Evolutionary conservation across 768 basidiomycete species (phyloP).

Genomic region (Mycena pura): DNA sequence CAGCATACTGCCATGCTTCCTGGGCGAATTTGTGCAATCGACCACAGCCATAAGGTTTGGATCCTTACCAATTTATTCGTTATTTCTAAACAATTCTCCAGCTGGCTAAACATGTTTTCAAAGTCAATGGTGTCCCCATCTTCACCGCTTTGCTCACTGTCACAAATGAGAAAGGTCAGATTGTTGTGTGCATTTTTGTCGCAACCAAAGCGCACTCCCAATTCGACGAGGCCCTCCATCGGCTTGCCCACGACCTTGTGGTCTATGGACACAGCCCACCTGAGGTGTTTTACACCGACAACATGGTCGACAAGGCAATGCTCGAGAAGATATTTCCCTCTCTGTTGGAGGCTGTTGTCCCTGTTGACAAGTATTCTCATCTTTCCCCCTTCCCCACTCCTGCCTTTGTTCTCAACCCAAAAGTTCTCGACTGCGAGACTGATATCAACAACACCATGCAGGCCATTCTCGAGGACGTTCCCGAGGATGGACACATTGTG

Average conservation of each 20-base stretch:
- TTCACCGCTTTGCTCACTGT: conserved; percentile 35
- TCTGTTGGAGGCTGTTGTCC: conserved; percentile 22
- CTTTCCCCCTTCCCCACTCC: conserved; percentile 30
- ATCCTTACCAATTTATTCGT: not conserved
- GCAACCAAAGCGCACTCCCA: conserved; percentile 16
- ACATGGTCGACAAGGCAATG: not conserved
- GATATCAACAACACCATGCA: conserved; percentile 29
- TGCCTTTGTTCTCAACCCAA: conserved; percentile 8
- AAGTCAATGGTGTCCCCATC: conserved; percentile 32
- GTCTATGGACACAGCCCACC: not conserved
- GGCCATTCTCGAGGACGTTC: conserved; percentile 30
- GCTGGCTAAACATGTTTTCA: conserved; percentile 36
- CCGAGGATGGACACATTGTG: conserved; percentile 20
- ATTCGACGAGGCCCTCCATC: not conserved
- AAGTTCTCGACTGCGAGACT: conserved; percentile 9
- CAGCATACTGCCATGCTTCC: conserved; percentile 33
- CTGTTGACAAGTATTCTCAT: conserved; percentile 30
- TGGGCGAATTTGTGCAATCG: conserved; percentile 30
- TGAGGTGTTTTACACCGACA: conserved; percentile 1
- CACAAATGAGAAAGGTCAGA: conserved; percentile 36
- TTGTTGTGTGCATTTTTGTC: conserved; percentile 12
- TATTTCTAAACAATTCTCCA: not conserved
- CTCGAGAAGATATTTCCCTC: conserved; percentile 24
- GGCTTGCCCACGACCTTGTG: not conserved
- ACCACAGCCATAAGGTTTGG: conserved; percentile 30